phyloP scores from a whole-genome alignment of 139 green algal species.

The Coelastrella sp. region DNA sequence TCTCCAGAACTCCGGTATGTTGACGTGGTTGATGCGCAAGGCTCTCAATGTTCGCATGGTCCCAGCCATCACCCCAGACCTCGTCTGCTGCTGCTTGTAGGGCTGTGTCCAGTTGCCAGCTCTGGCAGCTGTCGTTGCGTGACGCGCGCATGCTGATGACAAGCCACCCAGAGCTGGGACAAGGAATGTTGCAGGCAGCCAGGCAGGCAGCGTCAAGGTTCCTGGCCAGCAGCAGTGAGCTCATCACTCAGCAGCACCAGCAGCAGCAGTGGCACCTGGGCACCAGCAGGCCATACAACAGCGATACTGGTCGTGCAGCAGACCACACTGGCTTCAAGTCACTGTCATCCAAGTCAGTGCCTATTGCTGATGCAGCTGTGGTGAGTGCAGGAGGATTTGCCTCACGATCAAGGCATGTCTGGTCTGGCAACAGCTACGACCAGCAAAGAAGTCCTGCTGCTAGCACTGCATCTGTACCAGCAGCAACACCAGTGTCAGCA shows the following conservation, averaged over 20 bases:
- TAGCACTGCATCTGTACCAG: too few species aligned
- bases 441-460: too few species aligned
- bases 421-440: too few species aligned
- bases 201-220: neutral
- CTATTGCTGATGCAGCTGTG: neutral
- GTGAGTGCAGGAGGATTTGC: too few species aligned
- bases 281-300: neutral
- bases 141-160: constrained; percentile 7
- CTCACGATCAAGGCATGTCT: too few species aligned
- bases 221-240: neutral
- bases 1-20: too few species aligned
- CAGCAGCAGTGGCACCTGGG: neutral
- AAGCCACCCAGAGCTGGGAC: constrained; percentile 1
- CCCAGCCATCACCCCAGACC: too few species aligned
- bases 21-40: too few species aligned
- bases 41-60: too few species aligned
- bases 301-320: neutral
- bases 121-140: constrained; percentile 31
- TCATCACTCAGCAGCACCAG: neutral
- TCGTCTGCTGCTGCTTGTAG: neutral
- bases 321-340: neutral
- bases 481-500: too few species aligned
- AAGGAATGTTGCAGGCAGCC: neutral
- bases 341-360: neutral
- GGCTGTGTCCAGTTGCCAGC: constrained; percentile 21